Base-by-base conservation (phyloP, 768 basidiomycete species). In the Tubosaeta sp. region DNA sequence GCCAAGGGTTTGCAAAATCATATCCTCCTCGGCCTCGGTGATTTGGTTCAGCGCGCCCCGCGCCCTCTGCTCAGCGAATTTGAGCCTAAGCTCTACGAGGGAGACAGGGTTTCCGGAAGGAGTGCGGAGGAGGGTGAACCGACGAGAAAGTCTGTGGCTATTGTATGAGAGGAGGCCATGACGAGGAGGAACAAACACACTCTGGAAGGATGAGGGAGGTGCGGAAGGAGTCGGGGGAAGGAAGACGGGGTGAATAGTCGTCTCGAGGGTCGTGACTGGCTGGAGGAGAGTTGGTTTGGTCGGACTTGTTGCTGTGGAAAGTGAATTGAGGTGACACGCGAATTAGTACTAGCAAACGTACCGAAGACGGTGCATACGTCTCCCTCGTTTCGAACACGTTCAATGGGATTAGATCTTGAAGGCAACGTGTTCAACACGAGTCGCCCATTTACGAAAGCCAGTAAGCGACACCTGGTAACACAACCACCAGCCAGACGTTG, bases 201-300 rank as follows among this genome's bases (percentile, higher is more conserved):
- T 86, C 88, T 67, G 88, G 88, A 45, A 93, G 72, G 61, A 93
- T 91, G 65, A 86, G 79, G 54, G 89, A 91, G 29, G 91, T 90
- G 62, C 91, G 86, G 74, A 93, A 93, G 70, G 90, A 83, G 73
- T 79, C 82, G 41, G 76, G 72, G 9, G 85, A 79, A 48, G 87
- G 85, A 16, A 92, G 76, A 57, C 79, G 75, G 45, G 79, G 81
- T 3, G 83, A 72, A 22, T 22, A 22, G 54, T 70, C 71, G 39
- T 74, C 66, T 47, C 65, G 69, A 26, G 50, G 58, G 55, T 56
- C 51, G 52, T 69, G 68, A 52, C 77, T 71, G 47, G 71, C 59
- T 44, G 76, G 74, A 55, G 61, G 71, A 59, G 76, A 79, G 67
- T 78, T 83, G 52, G 76, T 73, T 54, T 59, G 17, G 76, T 89